Evolutionary conservation across 2,329 filamentous ascomycete species (phyloP).

Genomic region (Fusarium domesticum): DNA sequence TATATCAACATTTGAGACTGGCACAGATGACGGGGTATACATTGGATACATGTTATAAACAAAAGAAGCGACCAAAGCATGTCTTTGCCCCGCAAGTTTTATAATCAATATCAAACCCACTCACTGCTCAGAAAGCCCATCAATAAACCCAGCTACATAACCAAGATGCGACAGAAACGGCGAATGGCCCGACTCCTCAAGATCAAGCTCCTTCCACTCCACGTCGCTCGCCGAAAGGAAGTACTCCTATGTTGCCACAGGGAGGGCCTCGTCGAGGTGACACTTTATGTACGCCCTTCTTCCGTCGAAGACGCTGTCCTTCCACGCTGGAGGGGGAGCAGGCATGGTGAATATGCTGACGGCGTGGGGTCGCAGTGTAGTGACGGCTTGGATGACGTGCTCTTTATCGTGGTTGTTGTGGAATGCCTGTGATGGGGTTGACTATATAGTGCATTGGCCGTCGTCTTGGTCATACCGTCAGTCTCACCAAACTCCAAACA

Average conservation of each 20-base stretch:
- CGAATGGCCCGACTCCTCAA: background rate
- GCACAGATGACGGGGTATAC: no score
- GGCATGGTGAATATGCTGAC: background rate
- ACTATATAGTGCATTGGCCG: background rate
- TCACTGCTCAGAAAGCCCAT: background rate
- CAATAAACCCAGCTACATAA: background rate
- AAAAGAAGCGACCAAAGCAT: no score
- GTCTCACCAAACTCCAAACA: background rate
- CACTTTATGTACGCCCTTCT: background rate
- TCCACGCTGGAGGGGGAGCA: background rate
- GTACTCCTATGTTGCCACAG: background rate
- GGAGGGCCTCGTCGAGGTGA: background rate
- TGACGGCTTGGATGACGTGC: background rate
- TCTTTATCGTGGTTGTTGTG: background rate
- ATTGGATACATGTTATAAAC: no score
- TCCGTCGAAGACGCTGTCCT: background rate
- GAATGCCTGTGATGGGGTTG: background rate
- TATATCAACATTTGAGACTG: no score
- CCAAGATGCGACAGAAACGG: background rate
- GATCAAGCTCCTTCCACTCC: background rate
- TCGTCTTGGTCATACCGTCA: background rate
- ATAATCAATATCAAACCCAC: background rate
- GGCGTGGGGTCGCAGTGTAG: background rate
- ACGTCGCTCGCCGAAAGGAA: background rate
- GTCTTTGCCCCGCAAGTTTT: background rate